Base-by-base conservation (phyloP, 2,329 filamentous ascomycete species). In the Talaromyces atroroseus region DNA sequence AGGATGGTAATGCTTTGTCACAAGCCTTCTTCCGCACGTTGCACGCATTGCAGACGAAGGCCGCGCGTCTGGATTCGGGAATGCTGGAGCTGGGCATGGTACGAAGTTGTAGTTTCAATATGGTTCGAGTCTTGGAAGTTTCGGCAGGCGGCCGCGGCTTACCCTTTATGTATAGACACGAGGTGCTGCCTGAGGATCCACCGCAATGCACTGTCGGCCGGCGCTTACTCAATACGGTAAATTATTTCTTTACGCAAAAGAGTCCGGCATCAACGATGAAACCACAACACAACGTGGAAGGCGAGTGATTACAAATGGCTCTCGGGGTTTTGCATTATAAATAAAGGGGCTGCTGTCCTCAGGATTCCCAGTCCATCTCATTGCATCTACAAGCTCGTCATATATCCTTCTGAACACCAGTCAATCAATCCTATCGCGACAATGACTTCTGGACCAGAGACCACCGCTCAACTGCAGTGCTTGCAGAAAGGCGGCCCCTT, bases 21-120 rank as follows among this genome's bases (percentile, higher is more conserved):
- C 56, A 58, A 8, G 50, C 56, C 29, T 54, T 58, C 24, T 58
- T 58, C 12, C 56, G 50, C 10, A 26, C 47, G 46, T 52, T 50
- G 47, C 56, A 58, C 8, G 50, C 48, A 40, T 36, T 26, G 47
- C 56, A 58, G 46, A 58, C 56, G 14, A 34, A 58, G 8, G 46
- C 45, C 6, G 56, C 56, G 20, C 46, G 56, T 16, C 29, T 16
- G 4, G 40, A 46, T 23, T 58, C 51, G 40, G 51, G 18, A 46
- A 58, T 58, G 6, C 14, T 44, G 32, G 29, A 16, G 16, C 16
- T 32, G 32, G 14, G 14, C 3, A 10, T 36, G 32, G 14, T 29
- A 4, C 4, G 4, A 26, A 4, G 4, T 8, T 26, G 24, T 26
- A 26, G 4, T 26, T 26, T 26, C 24, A 5, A 36, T 10, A 16